phyloP scores from a whole-genome alignment of 805 yeast species.

The Cyberlindnera suaveolens region DNA sequence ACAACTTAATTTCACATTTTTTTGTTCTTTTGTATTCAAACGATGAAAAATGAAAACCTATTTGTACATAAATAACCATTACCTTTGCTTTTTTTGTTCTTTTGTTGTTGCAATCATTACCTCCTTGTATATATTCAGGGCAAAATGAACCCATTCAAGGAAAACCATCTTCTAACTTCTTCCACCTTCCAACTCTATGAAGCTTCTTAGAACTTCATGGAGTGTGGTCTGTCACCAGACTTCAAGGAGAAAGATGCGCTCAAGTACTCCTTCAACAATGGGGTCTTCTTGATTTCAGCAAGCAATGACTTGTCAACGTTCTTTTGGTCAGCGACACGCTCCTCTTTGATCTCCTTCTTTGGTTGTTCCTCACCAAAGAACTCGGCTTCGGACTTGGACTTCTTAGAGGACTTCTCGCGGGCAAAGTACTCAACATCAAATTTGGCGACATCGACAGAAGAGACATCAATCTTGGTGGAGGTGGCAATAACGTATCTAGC shows the following conservation, averaged over 20 bases:
- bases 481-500: conserved; percentile 99
- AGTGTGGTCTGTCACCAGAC: conserved; percentile 98
- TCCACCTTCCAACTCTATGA: not conserved
- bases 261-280: conserved; percentile 94
- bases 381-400: conserved; percentile 84
- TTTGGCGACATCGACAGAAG: conserved; percentile 79
- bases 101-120: conserved; percentile 2
- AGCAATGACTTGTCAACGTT: conserved; percentile 86
- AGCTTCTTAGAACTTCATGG: conserved; percentile 79
- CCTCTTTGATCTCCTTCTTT: conserved; percentile 85
- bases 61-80: conserved; percentile 20
- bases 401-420: conserved; percentile 82
- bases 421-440: conserved; percentile 94
- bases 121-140: not conserved
- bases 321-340: conserved; percentile 97
- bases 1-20: conserved; percentile 9
- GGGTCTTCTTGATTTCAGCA: conserved; percentile 94
- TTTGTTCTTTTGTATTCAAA: conserved; percentile 13
- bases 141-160: not conserved
- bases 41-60: conserved; percentile 17
- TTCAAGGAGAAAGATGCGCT: conserved; percentile 93
- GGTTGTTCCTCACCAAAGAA: conserved; percentile 73
- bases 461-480: conserved; percentile 82
- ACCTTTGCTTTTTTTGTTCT: conserved; percentile 5
- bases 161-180: not conserved